Evolutionary conservation across 768 basidiomycete genomes (phyloP), one percentile per base, ranked within the genome.

Genomic region (Termitomyces sp.): DNA sequence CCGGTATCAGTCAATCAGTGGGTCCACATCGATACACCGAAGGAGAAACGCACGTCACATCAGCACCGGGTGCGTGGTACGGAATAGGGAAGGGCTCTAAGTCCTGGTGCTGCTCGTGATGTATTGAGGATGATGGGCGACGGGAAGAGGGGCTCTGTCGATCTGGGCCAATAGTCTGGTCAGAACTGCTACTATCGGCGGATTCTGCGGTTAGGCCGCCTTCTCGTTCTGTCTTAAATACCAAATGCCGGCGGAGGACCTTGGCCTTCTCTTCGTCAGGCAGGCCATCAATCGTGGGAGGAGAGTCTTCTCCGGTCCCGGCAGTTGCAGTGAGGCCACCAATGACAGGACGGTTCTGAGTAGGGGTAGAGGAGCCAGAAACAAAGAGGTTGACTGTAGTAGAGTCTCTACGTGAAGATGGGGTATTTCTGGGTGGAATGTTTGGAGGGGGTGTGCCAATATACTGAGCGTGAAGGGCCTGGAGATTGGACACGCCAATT

Each of bases 21-120:
- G 28, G 18, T 20, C 40, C 55, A 50, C 7, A 51, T n/a, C 32
- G 43, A 58, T 28, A 52, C 47, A 23, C 49, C 13, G 48, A 54
- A 55, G 32, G 57, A 35, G 16, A 23, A 44, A 83, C 93, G 78
- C 78, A 95, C 93, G 95, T 97, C 61, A 95, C 85, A 68, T 97
- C 95, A 30, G 89, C 93, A 35, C 95, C 95, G 18, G 83, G 87
- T 4, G 90, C 87, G 72, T 93, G 78, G 69, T 93, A 96, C 1
- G 89, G 89, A 47, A 96, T 87, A n/a, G 92, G 88, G 67, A 96
- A 97, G 1, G 84, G 74, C 56, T 93, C 91, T 0, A 82, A 76
- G 36, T 82, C 80, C 56, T 87, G 82, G 67, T 76, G 66, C 40
- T 61, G 66, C 40, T 61, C 69, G 38, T 66, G 76, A 16, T 59